Conservation (phyloP, 306 rosid genomes). For the Quercus parvula region DNA sequence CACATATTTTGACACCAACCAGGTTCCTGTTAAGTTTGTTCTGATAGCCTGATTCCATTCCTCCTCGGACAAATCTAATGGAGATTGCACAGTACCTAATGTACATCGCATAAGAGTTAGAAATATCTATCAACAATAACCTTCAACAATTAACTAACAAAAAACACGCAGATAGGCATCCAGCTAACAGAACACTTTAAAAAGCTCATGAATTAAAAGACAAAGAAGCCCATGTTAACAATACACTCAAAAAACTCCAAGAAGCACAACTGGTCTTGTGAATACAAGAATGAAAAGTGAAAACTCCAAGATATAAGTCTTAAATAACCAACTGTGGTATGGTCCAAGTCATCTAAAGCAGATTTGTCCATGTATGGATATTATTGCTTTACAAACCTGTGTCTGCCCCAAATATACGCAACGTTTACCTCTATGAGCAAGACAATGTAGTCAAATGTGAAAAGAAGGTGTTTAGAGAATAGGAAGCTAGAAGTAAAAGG, state of each 20-base stretch:
- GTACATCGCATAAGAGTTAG: not conserved
- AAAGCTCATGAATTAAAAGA: not conserved
- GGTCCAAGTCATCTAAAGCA: too few relatives aligned
- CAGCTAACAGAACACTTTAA: not conserved
- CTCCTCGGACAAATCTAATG: constrained; percentile 55
- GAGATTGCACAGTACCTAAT: constrained; percentile 57
- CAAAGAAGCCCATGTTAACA: not conserved
- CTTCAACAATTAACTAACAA: not conserved
- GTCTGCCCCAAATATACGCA: too few relatives aligned
- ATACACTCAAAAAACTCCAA: not conserved
- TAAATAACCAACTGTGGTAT: not conserved
- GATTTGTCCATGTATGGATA: too few relatives aligned
- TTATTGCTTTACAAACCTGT: too few relatives aligned
- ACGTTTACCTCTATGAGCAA: too few relatives aligned
- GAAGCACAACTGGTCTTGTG: not conserved
- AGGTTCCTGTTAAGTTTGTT: constrained; percentile 65
- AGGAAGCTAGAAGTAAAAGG: too few relatives aligned
- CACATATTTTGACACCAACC: constrained; percentile 71
- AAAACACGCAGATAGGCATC: not conserved
- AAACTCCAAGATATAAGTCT: not conserved
- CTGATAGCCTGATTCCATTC: constrained; percentile 60
- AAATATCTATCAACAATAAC: not conserved
- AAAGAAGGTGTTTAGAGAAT: too few relatives aligned
- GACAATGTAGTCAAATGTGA: too few relatives aligned
- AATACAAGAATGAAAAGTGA: not conserved